A percentile compares a stretch with the other conserved stretches of the same genome.
Conservation (phyloP, 2,329 filamentous ascomycete genomes). For the Emmonsiellopsis sp. region DNA sequence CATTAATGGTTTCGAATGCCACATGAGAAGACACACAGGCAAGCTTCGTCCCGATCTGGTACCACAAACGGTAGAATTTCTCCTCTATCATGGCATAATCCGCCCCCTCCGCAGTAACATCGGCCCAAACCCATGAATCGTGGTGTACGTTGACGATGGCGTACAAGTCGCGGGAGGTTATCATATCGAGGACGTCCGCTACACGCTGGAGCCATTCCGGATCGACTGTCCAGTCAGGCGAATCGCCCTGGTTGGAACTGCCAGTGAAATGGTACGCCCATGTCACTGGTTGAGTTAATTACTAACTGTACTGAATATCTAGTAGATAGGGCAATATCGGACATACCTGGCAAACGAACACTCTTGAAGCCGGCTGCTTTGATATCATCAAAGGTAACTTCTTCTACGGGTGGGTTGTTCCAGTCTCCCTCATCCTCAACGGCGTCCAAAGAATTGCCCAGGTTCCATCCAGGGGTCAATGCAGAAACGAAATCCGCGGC, state of each 20-base stretch:
- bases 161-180: conserved; percentile 41
- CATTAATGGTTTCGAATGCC: conserved; percentile 52
- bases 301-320: neutral
- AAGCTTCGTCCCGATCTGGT: conserved; percentile 46
- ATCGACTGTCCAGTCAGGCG: conserved; percentile 47
- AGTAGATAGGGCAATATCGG: neutral
- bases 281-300: conserved; percentile 32
- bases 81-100: conserved; percentile 47
- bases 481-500: conserved; percentile 39
- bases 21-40: conserved; percentile 46
- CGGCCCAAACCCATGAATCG: conserved; percentile 51
- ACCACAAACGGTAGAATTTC: conserved; percentile 47
- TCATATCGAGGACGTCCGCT: conserved; percentile 48
- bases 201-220: conserved; percentile 48
- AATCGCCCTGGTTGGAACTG: conserved; percentile 20
- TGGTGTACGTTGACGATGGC: conserved; percentile 52
- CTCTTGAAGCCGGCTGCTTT: conserved; percentile 48
- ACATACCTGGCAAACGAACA: conserved; percentile 42
- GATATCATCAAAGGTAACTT: conserved; percentile 42
- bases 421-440: conserved; percentile 48
- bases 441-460: conserved; percentile 52
- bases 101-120: conserved; percentile 37
- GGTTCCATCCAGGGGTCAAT: conserved; percentile 50
- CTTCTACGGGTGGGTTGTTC: conserved; percentile 46
- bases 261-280: conserved; percentile 47